Conservation (phyloP, 176 grass and related monocot genomes). For the Aegilops sharonensis region DNA sequence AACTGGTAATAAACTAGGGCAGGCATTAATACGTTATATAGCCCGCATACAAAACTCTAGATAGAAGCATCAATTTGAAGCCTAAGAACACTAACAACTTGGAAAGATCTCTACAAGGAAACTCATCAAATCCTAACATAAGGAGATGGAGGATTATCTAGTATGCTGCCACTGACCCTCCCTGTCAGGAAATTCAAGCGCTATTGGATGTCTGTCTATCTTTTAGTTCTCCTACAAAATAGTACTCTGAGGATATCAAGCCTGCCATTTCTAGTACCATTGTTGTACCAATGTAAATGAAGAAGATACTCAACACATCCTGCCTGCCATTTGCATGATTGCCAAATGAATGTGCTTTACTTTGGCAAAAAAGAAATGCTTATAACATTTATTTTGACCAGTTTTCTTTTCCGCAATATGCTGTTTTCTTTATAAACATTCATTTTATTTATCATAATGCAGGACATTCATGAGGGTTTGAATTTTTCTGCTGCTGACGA, state of each 20-base stretch:
- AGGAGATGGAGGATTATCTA: too few relatives aligned
- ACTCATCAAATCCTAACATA: too few relatives aligned
- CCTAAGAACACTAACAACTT: too few relatives aligned
- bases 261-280: not conserved
- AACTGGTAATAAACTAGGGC: too few relatives aligned
- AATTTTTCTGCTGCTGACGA: constrained; percentile 51
- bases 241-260: not conserved
- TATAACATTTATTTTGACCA: not conserved
- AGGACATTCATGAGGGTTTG: constrained; percentile 72
- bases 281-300: not conserved
- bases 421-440: not conserved
- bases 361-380: not conserved
- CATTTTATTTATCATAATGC: constrained; percentile 19
- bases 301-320: not conserved
- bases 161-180: too few relatives aligned
- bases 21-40: too few relatives aligned
- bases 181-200: not conserved
- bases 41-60: too few relatives aligned
- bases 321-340: not conserved
- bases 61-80: too few relatives aligned
- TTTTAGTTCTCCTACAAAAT: not conserved
- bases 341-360: not conserved
- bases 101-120: too few relatives aligned
- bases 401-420: not conserved
- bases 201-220: not conserved